These are phyloP conservation scores for Phialemonium atrogriseum DNA, from an alignment of 2,329 filamentous ascomycete species.

Conservation along the genomic window DNA sequence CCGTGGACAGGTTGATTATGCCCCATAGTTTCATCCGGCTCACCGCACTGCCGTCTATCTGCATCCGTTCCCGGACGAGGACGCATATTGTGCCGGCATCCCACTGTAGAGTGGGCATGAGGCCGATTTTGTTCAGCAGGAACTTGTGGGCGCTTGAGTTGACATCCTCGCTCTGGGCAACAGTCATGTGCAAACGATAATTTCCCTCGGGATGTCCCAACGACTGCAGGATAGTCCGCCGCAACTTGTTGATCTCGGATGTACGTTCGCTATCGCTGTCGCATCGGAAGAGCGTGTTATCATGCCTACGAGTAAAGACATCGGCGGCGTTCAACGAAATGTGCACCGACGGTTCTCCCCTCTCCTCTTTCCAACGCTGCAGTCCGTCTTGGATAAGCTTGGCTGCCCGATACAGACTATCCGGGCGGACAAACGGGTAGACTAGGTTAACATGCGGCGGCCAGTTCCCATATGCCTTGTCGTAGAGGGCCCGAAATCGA, in stretches of 20 bases:
- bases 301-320: conserved; percentile 38
- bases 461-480: conserved; percentile 54
- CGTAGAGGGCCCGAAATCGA: conserved; percentile 50
- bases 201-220: conserved; percentile 21
- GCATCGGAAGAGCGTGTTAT: conserved; percentile 40
- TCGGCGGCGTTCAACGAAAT: conserved; percentile 32
- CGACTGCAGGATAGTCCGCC: conserved; percentile 22
- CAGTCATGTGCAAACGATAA: conserved; percentile 46
- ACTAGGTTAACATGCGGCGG: conserved; percentile 59
- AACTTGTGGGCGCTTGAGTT: conserved; percentile 37
- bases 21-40: conserved; percentile 51
- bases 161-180: conserved; percentile 47
- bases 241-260: conserved; percentile 22
- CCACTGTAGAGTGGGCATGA: conserved; percentile 42
- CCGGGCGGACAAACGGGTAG: conserved; percentile 53
- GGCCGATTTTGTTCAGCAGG: conserved; percentile 41
- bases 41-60: conserved; percentile 18
- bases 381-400: conserved; percentile 29
- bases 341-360: conserved; percentile 7
- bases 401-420: conserved; percentile 34
- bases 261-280: conserved; percentile 16
- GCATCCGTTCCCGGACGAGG: conserved; percentile 37
- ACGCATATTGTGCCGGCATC: conserved; percentile 39
- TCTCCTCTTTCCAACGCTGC: conserved; percentile 8
- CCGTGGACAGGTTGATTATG: conserved; percentile 27